phyloP scores from a whole-genome alignment of 2,329 filamentous ascomycete species.

The Chaetomium strumarium region DNA sequence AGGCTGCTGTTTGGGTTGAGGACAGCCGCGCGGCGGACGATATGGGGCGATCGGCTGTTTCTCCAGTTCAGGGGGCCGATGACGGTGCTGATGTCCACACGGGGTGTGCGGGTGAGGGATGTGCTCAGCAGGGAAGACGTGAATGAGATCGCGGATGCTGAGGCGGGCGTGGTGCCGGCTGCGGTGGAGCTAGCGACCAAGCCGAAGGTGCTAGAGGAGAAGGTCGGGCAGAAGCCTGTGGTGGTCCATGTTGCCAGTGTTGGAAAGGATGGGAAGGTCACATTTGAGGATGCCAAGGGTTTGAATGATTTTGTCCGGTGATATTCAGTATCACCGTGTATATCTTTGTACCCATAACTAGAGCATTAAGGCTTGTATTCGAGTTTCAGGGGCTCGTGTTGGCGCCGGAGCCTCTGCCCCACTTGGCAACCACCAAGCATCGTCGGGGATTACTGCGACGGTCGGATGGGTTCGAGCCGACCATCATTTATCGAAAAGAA shows the following conservation, averaged over 20 bases:
- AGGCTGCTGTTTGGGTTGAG: slow-evolving; percentile 62
- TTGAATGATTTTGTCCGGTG: slow-evolving; percentile 50
- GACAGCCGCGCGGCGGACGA: slow-evolving; percentile 71
- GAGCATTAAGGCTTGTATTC: neutral
- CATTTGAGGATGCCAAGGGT: slow-evolving; percentile 55
- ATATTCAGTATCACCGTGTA: slow-evolving; percentile 1
- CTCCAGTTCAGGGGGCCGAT: slow-evolving; percentile 82
- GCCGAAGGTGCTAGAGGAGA: slow-evolving; percentile 29
- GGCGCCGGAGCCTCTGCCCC: too few relatives aligned
- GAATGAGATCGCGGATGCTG: slow-evolving; percentile 81
- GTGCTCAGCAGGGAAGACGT: slow-evolving; percentile 71
- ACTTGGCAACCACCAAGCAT: too few relatives aligned
- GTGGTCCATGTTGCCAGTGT: slow-evolving; percentile 53
- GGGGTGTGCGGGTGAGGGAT: slow-evolving; percentile 73
- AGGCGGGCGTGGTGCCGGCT: slow-evolving; percentile 62
- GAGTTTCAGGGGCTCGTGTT: too few relatives aligned
- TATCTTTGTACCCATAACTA: slow-evolving; percentile 12
- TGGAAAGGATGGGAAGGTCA: slow-evolving; percentile 58
- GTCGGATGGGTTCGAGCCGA: too few relatives aligned
- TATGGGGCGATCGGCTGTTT: slow-evolving; percentile 93
- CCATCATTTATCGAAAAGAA: too few relatives aligned
- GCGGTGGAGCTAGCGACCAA: slow-evolving; percentile 46
- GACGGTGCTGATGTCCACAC: slow-evolving; percentile 81
- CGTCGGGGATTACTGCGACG: too few relatives aligned
- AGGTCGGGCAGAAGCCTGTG: slow-evolving; percentile 29